Percentiles rank a stretch among this genome's conserved stretches.
phyloP scores from a whole-genome alignment of 2,329 filamentous ascomycete genomes.

The Diaporthe capsici region DNA sequence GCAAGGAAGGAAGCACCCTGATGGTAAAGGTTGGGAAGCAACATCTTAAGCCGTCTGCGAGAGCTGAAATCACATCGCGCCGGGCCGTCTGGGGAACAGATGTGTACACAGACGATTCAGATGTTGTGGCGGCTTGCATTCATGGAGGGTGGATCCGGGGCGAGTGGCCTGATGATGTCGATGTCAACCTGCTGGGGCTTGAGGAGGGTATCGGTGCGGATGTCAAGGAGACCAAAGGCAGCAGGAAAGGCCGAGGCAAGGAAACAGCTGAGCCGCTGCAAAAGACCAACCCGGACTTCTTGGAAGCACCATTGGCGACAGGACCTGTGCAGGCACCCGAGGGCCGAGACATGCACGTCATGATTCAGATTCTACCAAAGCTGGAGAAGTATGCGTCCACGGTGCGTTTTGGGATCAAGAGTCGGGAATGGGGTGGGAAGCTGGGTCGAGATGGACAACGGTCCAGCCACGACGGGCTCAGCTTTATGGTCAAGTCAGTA shows the following conservation, averaged over 20 bases:
- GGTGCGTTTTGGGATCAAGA: slow-evolving; percentile 85
- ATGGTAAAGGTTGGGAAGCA: slow-evolving; percentile 89
- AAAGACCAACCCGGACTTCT: slow-evolving; percentile 49
- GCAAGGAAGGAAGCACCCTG: slow-evolving; percentile 89
- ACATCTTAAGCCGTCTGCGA: slow-evolving; percentile 77
- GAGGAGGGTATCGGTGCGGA: slow-evolving; percentile 53
- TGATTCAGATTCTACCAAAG: slow-evolving; percentile 84
- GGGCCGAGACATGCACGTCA: slow-evolving; percentile 88
- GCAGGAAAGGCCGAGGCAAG: slow-evolving; percentile 46
- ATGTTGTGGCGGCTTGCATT: slow-evolving; percentile 91
- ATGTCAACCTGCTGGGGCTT: slow-evolving; percentile 75
- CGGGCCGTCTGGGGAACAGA: slow-evolving; percentile 93
- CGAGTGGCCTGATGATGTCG: slow-evolving; percentile 85
- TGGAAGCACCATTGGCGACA: slow-evolving; percentile 68
- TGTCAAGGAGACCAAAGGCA: slow-evolving; percentile 50
- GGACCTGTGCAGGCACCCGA: slow-evolving; percentile 75
- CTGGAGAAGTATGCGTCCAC: slow-evolving; percentile 83
- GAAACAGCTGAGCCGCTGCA: slow-evolving; percentile 39
- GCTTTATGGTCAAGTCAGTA: slow-evolving; percentile 85
- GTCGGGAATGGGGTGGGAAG: slow-evolving; percentile 80
- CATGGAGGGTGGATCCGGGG: slow-evolving; percentile 94
- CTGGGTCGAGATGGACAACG: slow-evolving; percentile 56
- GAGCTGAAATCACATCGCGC: slow-evolving; percentile 87
- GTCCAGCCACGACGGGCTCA: slow-evolving; percentile 83
- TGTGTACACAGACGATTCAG: slow-evolving; percentile 95